phyloP scores from a whole-genome alignment of 495 filamentous ascomycete species.

The Talaromyces stipitatus region DNA sequence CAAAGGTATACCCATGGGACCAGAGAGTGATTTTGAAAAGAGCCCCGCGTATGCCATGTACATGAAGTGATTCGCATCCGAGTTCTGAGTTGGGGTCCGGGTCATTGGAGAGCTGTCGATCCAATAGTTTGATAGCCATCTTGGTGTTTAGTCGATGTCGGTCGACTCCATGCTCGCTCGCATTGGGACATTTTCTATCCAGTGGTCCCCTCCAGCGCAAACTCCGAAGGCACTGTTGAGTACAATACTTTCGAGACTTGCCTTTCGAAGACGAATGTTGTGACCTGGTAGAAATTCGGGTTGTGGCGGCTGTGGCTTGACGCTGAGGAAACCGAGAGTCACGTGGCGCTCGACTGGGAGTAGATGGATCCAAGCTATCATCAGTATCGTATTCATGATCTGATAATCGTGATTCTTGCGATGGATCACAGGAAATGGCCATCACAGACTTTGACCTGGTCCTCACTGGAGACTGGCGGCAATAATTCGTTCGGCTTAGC shows the following conservation, averaged over 20 bases:
- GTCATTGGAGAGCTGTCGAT: constrained; percentile 14
- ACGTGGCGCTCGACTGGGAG: constrained; percentile 2
- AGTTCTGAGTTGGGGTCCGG: too few relatives aligned
- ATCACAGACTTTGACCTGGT: constrained; percentile 8
- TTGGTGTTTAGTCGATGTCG: constrained; percentile 3
- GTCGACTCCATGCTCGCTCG: constrained; percentile 17
- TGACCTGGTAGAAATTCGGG: too few relatives aligned
- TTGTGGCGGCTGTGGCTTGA: too few relatives aligned
- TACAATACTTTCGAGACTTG: constrained; percentile 30
- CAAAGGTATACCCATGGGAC: too few relatives aligned
- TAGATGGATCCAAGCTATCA: too few relatives aligned
- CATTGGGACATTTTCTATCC: constrained; percentile 32
- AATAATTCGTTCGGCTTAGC: constrained; percentile 8
- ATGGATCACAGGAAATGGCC: constrained; percentile 4
- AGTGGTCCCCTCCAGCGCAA: constrained; percentile 20
- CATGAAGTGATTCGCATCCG: constrained; percentile 23
- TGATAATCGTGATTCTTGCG: neutral
- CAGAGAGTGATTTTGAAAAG: constrained; percentile 36
- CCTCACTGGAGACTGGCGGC: constrained; percentile 19
- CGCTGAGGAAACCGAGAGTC: neutral
- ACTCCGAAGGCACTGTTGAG: constrained; percentile 32
- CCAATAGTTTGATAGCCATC: constrained; percentile 5
- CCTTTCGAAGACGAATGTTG: constrained; percentile 7
- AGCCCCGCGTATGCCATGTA: constrained; percentile 26
- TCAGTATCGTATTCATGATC: constrained; percentile 7